These are phyloP conservation scores for Ceratobasidium sp. DNA, from an alignment of 1,284 basidiomycete species.

Conservation along the genomic window DNA sequence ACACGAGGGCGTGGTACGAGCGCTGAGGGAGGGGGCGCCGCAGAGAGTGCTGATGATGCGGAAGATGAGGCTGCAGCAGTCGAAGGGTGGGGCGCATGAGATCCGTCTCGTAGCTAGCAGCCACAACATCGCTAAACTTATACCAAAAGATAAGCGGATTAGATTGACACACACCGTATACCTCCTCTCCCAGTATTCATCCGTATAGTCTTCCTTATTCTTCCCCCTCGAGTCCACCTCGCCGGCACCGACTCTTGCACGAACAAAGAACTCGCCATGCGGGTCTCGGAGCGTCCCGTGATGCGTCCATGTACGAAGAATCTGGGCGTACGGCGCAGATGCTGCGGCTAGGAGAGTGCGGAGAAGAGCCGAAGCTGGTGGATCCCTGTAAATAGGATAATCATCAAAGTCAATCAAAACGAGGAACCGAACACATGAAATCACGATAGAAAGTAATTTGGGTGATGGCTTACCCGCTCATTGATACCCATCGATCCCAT, in stretches of 20 bases:
- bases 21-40: constrained; percentile 36
- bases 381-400: constrained; percentile 66
- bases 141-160: neutral
- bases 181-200: constrained; percentile 95
- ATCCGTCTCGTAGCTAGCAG: constrained; percentile 22
- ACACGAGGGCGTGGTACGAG: constrained; percentile 70
- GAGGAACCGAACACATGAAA: no score
- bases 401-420: constrained; percentile 13
- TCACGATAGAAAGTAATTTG: no score
- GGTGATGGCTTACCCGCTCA: constrained; percentile 71
- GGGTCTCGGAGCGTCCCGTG: constrained; percentile 86
- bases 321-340: constrained; percentile 86
- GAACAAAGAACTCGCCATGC: constrained; percentile 84
- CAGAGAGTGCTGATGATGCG: constrained; percentile 17
- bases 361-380: constrained; percentile 85
- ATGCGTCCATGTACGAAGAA: constrained; percentile 85
- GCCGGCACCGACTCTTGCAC: constrained; percentile 59
- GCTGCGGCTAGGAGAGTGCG: constrained; percentile 80
- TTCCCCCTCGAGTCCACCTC: constrained; percentile 86
- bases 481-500: constrained; percentile 84
- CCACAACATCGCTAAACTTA: neutral
- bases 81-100: constrained; percentile 38
- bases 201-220: constrained; percentile 92
- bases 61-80: constrained; percentile 21
- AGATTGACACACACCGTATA: constrained; percentile 76